Evolutionary conservation across 441 rosid species (phyloP).

Genomic region (Mallotus repandus): DNA sequence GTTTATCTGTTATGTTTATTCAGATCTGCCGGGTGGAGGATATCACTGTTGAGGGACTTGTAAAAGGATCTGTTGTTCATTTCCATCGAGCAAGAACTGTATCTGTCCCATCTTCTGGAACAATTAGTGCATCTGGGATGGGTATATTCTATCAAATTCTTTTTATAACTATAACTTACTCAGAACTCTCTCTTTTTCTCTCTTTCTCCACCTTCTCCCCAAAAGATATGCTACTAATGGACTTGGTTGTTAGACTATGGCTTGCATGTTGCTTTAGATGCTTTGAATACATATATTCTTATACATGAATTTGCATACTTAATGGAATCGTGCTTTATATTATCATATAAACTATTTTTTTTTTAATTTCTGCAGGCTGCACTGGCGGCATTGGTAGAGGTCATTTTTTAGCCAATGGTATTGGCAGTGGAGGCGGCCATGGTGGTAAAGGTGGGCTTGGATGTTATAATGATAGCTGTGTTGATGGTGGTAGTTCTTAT

Average conservation of each 20-base stretch:
- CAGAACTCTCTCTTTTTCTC: not conserved
- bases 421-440: conserved; percentile 99
- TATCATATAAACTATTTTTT: not conserved
- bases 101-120: conserved; percentile 70
- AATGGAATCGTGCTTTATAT: no score
- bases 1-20: conserved; percentile 27
- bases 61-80: conserved; percentile 95
- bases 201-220: not conserved
- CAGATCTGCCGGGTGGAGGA: conserved; percentile 99
- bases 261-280: conserved; percentile 3
- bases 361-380: conserved; percentile 69
- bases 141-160: conserved; percentile 49
- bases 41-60: conserved; percentile 75
- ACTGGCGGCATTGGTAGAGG: conserved; percentile 97
- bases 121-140: conserved; percentile 87
- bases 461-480: conserved; percentile 58
- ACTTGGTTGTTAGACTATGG: not conserved
- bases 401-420: conserved; percentile 59
- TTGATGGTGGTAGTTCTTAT: conserved; percentile 81
- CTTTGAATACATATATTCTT: conserved; percentile 14
- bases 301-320: conserved; percentile 13
- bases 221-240: not conserved
- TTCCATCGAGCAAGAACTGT: conserved; percentile 94
- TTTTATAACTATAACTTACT: conserved; percentile 18
- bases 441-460: conserved; percentile 95